These are phyloP conservation scores for Fusarium kyushuense DNA, from an alignment of 2,329 filamentous ascomycete genomes.

Conservation along the genomic window DNA sequence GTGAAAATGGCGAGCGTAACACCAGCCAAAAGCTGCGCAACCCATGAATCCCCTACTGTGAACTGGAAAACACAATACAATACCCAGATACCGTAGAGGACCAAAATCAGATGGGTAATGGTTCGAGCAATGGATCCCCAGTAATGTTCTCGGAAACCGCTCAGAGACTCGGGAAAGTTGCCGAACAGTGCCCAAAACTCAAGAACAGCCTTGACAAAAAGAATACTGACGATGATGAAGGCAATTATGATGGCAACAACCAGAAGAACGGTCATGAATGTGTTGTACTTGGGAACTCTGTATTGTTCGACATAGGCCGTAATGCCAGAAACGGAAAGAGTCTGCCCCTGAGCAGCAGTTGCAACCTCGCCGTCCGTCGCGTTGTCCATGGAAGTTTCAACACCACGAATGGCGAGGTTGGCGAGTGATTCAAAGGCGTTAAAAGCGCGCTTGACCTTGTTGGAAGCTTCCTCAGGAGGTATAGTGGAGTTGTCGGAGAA, in stretches of 20 bases:
- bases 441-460: constrained; percentile 68
- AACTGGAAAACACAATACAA: constrained; percentile 98
- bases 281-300: constrained; percentile 86
- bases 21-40: constrained; percentile 84
- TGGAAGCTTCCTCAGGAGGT: constrained; percentile 54
- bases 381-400: constrained; percentile 60
- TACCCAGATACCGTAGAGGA: constrained; percentile 95
- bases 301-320: constrained; percentile 86
- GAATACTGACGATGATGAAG: constrained; percentile 84
- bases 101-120: constrained; percentile 88
- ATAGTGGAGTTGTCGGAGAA: constrained; percentile 71
- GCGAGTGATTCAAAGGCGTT: constrained; percentile 61
- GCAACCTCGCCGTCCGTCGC: constrained; percentile 45
- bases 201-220: constrained; percentile 90
- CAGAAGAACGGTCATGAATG: constrained; percentile 94
- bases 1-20: constrained; percentile 87
- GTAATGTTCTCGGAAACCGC: constrained; percentile 93
- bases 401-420: constrained; percentile 65
- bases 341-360: constrained; percentile 50
- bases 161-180: constrained; percentile 82
- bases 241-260: constrained; percentile 89
- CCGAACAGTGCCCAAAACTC: constrained; percentile 93
- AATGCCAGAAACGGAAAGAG: constrained; percentile 76
- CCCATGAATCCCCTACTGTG: constrained; percentile 93
- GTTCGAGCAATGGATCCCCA: constrained; percentile 92